Base-by-base conservation (phyloP, 352 stramenopile genomes). In the Globisporangium spiculum region DNA sequence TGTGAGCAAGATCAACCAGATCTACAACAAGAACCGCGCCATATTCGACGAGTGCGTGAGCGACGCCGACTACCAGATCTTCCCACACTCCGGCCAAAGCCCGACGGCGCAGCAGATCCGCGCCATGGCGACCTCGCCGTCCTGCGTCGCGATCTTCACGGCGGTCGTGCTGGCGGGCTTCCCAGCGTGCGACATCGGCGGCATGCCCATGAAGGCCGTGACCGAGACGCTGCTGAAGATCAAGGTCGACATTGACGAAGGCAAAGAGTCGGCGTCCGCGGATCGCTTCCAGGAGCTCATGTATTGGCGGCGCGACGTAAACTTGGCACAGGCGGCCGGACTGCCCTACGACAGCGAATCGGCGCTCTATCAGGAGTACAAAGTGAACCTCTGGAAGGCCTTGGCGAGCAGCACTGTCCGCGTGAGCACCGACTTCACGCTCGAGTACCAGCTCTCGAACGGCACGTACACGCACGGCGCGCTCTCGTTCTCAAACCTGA, bases 221-320 rank as follows among this genome's bases (percentile, higher is more conserved):
- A 75, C 78, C 4, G 80, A 90, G 53, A 89, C 78, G n/a, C 68
- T 90, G 46, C 70, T 89, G 34, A 89, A 88, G 66, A 85, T 90
- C 59, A 78, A 75, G 61, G 73, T 83, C 18, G 75, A 84, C 67
- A 63, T 84, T 5, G 61, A 75, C 1, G 53, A 76, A 48, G 65
- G 66, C 2, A 12, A 52, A 2, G 64, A 76, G 20, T 53, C 66
- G 3, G 78, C 82, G 7, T 76, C 71, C 22, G 75, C 75, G 16
- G 60, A 79, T 24, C 73, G 80, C 32, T 89, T 89, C 61, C 74
- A 78, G 36, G 70, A 83, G 50, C 71, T 90, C 50, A 73, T 90
- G 67, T 46, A 77, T 22, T 90, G 80, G 79, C 70, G 82, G 18
- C 79, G 81, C n/a, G 69, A 87, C 30, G 74, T 78, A 10, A 81